phyloP scores from a whole-genome alignment of 2,329 filamentous ascomycete species.

The Elsinoe batatas region DNA sequence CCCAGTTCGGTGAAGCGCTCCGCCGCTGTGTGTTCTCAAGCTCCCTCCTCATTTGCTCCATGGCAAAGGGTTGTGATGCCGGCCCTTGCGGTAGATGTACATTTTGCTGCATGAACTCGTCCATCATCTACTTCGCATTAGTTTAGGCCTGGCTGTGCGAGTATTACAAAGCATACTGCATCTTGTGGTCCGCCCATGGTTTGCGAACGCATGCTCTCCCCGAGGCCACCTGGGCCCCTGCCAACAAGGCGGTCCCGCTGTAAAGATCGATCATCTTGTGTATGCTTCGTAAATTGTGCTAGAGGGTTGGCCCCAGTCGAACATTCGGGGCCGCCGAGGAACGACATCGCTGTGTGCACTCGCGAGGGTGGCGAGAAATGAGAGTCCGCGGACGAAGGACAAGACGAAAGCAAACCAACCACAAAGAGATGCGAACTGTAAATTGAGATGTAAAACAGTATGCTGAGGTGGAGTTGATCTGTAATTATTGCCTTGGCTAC shows the following conservation, averaged over 20 bases:
- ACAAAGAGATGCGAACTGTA: neutral
- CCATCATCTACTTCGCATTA: conserved; percentile 60
- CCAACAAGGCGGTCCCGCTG: conserved; percentile 83
- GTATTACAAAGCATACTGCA: conserved; percentile 40
- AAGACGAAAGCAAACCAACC: neutral
- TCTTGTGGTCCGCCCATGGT: conserved; percentile 62
- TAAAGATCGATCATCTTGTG: conserved; percentile 88
- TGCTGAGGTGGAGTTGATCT: conserved; percentile 3
- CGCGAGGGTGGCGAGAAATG: neutral
- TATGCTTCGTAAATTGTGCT: conserved; percentile 94
- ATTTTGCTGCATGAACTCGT: conserved; percentile 78
- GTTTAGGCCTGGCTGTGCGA: neutral
- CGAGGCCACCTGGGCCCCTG: conserved; percentile 57
- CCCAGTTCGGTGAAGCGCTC: conserved; percentile 49
- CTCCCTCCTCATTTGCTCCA: conserved; percentile 57
- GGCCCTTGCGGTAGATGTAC: conserved; percentile 48
- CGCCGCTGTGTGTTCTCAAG: conserved; percentile 46
- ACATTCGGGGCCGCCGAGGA: conserved; percentile 91
- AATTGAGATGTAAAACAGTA: neutral
- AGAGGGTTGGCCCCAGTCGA: conserved; percentile 93
- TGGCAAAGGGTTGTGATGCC: conserved; percentile 49
- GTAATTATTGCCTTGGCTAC: conserved; percentile 11
- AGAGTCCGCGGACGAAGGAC: neutral
- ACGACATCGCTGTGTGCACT: conserved; percentile 67
- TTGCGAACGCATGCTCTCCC: conserved; percentile 68